These are phyloP conservation scores for Penicillium longicatenatum DNA, from an alignment of 495 filamentous ascomycete genomes.

Conservation along the genomic window DNA sequence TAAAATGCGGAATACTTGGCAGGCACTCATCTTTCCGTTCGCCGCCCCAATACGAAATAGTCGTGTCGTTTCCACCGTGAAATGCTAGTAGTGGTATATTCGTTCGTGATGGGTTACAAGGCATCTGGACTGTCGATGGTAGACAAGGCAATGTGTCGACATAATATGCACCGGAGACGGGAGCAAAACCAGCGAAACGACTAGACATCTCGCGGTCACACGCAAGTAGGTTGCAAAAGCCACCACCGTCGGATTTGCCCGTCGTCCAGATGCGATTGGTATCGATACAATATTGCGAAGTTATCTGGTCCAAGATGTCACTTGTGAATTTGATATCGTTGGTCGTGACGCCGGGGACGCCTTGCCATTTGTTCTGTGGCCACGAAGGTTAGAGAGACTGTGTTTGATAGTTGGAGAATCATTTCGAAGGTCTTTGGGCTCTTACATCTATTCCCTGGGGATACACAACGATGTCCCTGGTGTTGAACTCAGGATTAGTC, in stretches of 20 bases:
- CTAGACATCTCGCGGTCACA: background rate
- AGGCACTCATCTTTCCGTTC: conserved; percentile 6
- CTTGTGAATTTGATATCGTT: conserved; percentile 3
- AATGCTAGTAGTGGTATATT: conserved; percentile 3
- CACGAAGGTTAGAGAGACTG: background rate
- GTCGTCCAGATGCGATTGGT: background rate
- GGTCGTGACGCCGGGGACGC: conserved; percentile 2
- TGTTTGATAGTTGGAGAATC: background rate
- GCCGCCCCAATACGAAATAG: conserved; percentile 1
- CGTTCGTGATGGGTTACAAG: background rate
- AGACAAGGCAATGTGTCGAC: background rate
- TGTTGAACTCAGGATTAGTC: conserved; percentile 6
- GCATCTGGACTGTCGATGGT: background rate
- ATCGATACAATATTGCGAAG: conserved; percentile 1
- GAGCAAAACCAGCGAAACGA: conserved; percentile 6
- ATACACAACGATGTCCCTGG: background rate
- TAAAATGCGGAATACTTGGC: conserved; percentile 7
- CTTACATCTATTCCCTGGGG: conserved; percentile 8
- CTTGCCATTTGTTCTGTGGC: conserved; percentile 4
- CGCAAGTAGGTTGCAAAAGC: conserved; percentile 2
- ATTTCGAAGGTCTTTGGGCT: background rate
- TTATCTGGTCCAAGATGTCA: conserved; percentile 2
- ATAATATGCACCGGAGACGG: conserved; percentile 7
- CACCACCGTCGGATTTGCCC: conserved; percentile 7
- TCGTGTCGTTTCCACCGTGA: conserved; percentile 8